Evolutionary conservation across 2,329 filamentous ascomycete genomes (phyloP).

Genomic region (Aureobasidium sp.): DNA sequence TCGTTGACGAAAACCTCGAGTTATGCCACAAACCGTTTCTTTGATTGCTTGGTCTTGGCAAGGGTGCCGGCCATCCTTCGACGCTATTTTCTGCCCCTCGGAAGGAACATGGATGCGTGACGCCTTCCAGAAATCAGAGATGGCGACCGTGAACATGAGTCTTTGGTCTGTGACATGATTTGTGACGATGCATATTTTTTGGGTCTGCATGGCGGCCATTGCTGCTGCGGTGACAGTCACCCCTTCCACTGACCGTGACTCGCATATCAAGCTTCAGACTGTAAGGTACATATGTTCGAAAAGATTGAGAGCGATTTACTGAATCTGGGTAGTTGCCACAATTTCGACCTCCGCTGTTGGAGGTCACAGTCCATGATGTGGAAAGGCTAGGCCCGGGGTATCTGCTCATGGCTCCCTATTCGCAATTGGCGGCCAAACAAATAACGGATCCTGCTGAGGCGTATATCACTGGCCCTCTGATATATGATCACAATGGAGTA

Average conservation of each 20-base stretch:
- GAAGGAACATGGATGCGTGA: background rate
- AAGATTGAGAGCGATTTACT: background rate
- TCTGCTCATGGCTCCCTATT: slow-evolving; percentile 19
- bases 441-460: background rate
- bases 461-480: slow-evolving; percentile 11
- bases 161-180: background rate
- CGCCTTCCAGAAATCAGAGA: background rate
- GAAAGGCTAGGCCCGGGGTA: slow-evolving; percentile 18
- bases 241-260: background rate
- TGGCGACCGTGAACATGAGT: background rate
- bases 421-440: background rate
- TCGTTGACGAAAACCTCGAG: background rate
- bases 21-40: background rate
- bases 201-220: background rate
- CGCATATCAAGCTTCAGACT: background rate
- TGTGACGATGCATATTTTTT: background rate
- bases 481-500: slow-evolving; percentile 16
- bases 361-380: slow-evolving; percentile 17
- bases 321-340: background rate
- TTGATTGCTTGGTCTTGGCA: background rate
- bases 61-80: background rate
- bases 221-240: background rate
- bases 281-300: background rate
- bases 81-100: background rate
- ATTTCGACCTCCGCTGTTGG: slow-evolving; percentile 40